These are phyloP conservation scores for Hypoxylon sp. DNA, from an alignment of 2,329 filamentous ascomycete species.

Conservation along the genomic window DNA sequence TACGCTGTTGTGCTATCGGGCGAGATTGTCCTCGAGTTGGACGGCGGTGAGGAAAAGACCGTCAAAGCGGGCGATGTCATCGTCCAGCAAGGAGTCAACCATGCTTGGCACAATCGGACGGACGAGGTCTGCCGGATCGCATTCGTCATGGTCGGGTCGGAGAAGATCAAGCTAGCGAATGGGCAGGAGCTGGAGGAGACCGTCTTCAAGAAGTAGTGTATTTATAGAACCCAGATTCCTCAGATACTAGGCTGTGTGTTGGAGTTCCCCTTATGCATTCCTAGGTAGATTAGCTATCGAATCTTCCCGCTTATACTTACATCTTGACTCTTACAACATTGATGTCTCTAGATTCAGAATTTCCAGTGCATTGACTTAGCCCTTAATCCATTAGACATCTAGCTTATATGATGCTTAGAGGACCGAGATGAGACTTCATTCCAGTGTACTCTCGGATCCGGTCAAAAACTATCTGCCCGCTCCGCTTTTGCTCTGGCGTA, in stretches of 20 bases:
- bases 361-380: neutral
- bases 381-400: neutral
- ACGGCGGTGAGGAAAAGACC: conserved; percentile 59
- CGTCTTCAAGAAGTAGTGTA: conserved; percentile 33
- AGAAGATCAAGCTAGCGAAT: conserved; percentile 57
- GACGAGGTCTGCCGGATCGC: conserved; percentile 57
- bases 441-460: conserved; percentile 59
- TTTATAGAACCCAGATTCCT: neutral
- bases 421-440: conserved; percentile 56
- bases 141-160: conserved; percentile 59
- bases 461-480: conserved; percentile 53
- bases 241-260: too few relatives aligned
- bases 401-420: conserved; percentile 43
- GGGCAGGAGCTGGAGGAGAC: conserved; percentile 58
- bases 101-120: conserved; percentile 65
- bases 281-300: neutral
- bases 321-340: neutral
- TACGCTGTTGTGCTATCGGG: conserved; percentile 59
- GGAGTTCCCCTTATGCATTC: neutral
- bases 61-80: conserved; percentile 58
- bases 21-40: conserved; percentile 58
- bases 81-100: conserved; percentile 61
- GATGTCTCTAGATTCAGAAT: neutral
- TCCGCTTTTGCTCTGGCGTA: conserved; percentile 51
- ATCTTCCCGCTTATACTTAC: too few relatives aligned